Conservation (phyloP, 2,329 filamentous ascomycete genomes). For the Trichophyton schoenleinii region DNA sequence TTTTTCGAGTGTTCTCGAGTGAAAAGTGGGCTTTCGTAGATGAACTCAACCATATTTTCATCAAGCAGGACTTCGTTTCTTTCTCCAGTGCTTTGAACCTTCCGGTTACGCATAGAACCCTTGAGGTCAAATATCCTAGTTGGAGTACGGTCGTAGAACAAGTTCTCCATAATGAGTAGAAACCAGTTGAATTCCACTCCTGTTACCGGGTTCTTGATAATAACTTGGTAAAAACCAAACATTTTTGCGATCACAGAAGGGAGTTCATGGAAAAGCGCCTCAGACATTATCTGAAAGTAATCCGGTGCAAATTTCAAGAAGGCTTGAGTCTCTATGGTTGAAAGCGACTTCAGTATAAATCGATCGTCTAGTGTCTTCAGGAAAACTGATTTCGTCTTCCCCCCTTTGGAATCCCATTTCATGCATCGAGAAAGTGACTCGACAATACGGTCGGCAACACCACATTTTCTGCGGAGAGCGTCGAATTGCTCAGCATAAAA, state of each 20-base stretch:
- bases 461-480: slow-evolving; percentile 81
- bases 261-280: slow-evolving; percentile 87
- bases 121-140: slow-evolving; percentile 92
- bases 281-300: slow-evolving; percentile 95
- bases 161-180: slow-evolving; percentile 88
- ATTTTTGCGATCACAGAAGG: slow-evolving; percentile 98
- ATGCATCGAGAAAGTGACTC: slow-evolving; percentile 90
- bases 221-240: slow-evolving; percentile 94
- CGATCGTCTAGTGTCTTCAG: slow-evolving; percentile 92
- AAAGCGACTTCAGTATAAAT: slow-evolving; percentile 82
- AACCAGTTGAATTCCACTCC: slow-evolving; percentile 92
- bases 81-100: slow-evolving; percentile 89
- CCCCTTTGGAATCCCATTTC: slow-evolving; percentile 96
- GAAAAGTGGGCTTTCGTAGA: slow-evolving; percentile 93
- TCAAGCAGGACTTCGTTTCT: slow-evolving; percentile 92
- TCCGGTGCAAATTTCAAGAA: slow-evolving; percentile 93
- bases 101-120: slow-evolving; percentile 95
- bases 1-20: slow-evolving; percentile 94
- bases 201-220: slow-evolving; percentile 87
- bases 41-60: slow-evolving; percentile 98
- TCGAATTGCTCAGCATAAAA: slow-evolving; percentile 98
- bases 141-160: slow-evolving; percentile 89
- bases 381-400: slow-evolving; percentile 95
- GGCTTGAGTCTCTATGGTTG: slow-evolving; percentile 79
- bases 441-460: slow-evolving; percentile 82